Evolutionary conservation across 768 basidiomycete genomes (phyloP), one percentile per base, ranked within the genome.

Genomic region (Leucocoprinus birnbaumii): DNA sequence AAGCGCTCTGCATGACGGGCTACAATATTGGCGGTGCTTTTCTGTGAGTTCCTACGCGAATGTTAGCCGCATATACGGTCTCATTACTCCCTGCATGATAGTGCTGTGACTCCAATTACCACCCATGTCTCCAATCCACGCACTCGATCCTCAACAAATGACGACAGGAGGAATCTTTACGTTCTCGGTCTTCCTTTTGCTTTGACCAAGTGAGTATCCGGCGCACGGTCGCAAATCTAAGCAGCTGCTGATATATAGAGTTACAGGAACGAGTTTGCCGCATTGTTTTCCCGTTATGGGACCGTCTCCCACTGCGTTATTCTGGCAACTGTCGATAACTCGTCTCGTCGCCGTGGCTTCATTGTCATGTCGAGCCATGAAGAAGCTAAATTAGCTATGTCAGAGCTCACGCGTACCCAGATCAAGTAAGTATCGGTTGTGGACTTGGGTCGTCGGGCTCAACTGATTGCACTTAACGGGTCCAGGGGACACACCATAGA

Each of bases 141-240:
- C 49, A 21, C 38, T 45, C 59, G 65, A 57, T 60, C 60, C 50
- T 58, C 70, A 24, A n/a, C n/a, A n/a, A 59, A 71, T 51, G 77
- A 76, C 61, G 79, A 84, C 61, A 87, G 90, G 49, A 80, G 90
- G 55, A 93, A 93, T 64, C 80, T 93, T 40, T 93, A 93, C 60
- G 89, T 91, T 38, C 83, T 93, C 24, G 91, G 90, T 13, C 69
- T 93, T 50, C 91, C 91, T 5, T 91, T 91, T 62, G 85, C 87
- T 61, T 75, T 92, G 31, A 85, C 85, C 16, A 88, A 90, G 90
- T 90, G 62, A 51, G 78, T 16, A 18, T 21, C 13, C 52, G 35
- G 11, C 31, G 6, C 11, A 50, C 31, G 22, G 21, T 14, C n/a
- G 26, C 3, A 16, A 9, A 34, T 26, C 14, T 2, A 5, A 22